Conservation (phyloP, 2,329 filamentous ascomycete genomes). For the Gyromitra esculenta region DNA sequence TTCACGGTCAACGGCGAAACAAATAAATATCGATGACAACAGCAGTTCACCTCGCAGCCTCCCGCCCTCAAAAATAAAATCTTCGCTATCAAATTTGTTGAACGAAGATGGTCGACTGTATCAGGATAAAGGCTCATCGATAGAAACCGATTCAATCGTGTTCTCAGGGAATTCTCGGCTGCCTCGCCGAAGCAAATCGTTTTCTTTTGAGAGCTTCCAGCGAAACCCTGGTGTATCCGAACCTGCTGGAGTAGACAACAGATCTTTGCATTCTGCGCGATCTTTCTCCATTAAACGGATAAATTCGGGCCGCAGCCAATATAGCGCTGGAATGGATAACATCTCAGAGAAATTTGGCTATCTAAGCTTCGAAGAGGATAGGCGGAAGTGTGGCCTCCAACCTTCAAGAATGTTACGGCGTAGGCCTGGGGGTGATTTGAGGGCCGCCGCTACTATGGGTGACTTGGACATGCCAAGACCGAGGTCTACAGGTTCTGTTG, state of each 20-base stretch:
- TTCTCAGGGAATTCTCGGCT: constrained; percentile 38
- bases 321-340: constrained; percentile 46
- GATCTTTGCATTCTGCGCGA: constrained; percentile 47
- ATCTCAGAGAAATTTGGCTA: constrained; percentile 49
- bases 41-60: constrained; percentile 18
- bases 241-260: constrained; percentile 34
- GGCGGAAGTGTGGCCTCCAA: constrained; percentile 28
- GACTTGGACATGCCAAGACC: constrained; percentile 66
- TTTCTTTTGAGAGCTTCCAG: constrained; percentile 58
- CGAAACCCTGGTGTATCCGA: constrained; percentile 32
- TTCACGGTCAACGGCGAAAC: constrained; percentile 9
- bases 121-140: constrained; percentile 20
- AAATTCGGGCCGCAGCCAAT: constrained; percentile 49
- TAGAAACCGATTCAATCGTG: constrained; percentile 34
- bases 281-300: constrained; percentile 51
- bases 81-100: not conserved
- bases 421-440: constrained; percentile 78
- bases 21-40: constrained; percentile 11
- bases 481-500: constrained; percentile 56
- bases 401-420: constrained; percentile 68
- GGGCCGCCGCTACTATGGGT: constrained; percentile 72
- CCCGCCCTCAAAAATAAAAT: constrained; percentile 8
- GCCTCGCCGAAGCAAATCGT: constrained; percentile 58
- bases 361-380: constrained; percentile 57
- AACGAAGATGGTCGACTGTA: not conserved